A percentile compares a stretch with the other conserved stretches of the same genome.
These are phyloP conservation scores for Sarocladium brachiariae DNA, from an alignment of 2,329 filamentous ascomycete genomes.

Conservation along the genomic window DNA sequence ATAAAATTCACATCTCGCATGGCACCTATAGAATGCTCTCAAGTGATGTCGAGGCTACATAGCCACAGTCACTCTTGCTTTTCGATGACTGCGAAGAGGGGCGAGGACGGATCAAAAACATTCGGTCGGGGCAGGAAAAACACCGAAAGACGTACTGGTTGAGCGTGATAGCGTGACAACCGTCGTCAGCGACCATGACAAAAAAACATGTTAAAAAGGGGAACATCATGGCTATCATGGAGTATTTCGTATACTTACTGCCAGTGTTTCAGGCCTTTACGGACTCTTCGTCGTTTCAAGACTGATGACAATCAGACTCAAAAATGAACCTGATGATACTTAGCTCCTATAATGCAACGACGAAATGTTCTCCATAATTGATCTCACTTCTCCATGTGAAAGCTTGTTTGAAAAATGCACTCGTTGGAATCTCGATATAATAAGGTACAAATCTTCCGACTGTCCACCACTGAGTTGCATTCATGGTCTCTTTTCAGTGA, in stretches of 20 bases:
- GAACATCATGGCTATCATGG: not conserved
- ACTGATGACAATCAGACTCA: no score
- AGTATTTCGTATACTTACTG: not conserved
- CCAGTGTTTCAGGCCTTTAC: not conserved
- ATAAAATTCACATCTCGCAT: slow-evolving; percentile 5
- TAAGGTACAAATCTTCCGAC: no score
- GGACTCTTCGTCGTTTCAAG: not conserved
- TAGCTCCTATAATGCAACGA: not conserved
- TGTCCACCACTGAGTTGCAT: no score
- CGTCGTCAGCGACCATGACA: not conserved
- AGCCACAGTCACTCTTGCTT: not conserved
- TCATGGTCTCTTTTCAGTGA: no score
- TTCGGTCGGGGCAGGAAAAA: not conserved
- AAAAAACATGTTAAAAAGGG: not conserved
- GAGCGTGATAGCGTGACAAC: slow-evolving; percentile 4
- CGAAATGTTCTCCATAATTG: not conserved
- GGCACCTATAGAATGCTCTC: slow-evolving; percentile 7
- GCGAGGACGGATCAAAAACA: not conserved
- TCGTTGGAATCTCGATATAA: no score
- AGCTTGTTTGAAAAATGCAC: no score
- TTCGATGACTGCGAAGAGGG: slow-evolving; percentile 1
- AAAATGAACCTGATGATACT: no score
- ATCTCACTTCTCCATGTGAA: no score
- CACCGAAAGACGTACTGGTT: not conserved
- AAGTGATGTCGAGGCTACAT: not conserved